These are phyloP conservation scores for Lepiota brunneoincarnata DNA, from an alignment of 768 basidiomycete species.

Conservation along the genomic window DNA sequence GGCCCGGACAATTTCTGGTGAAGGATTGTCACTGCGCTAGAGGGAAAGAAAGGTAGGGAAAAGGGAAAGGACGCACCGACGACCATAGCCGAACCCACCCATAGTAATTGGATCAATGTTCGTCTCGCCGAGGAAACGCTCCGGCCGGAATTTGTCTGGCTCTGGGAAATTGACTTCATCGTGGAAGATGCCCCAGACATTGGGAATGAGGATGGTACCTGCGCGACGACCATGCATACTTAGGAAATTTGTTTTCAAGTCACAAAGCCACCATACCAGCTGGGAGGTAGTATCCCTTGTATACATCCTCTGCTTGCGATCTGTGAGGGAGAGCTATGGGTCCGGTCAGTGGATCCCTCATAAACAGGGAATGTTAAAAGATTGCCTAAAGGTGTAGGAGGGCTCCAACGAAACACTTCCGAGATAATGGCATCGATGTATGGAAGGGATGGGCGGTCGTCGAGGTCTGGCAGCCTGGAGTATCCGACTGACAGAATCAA, in stretches of 20 bases:
- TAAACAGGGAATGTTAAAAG: background rate
- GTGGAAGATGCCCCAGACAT: constrained; percentile 42
- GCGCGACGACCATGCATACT: background rate
- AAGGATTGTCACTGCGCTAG: background rate
- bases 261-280: constrained; percentile 13
- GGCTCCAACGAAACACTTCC: constrained; percentile 42
- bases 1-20: constrained; percentile 32
- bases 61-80: constrained; percentile 20
- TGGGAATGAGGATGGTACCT: constrained; percentile 26
- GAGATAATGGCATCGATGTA: constrained; percentile 38
- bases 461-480: constrained; percentile 18
- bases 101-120: constrained; percentile 17
- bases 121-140: constrained; percentile 42
- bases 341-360: background rate
- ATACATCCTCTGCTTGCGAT: constrained; percentile 29
- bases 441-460: constrained; percentile 13
- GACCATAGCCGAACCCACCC: constrained; percentile 32
- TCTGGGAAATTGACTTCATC: constrained; percentile 50
- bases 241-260: background rate
- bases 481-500: constrained; percentile 37
- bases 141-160: constrained; percentile 51
- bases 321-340: constrained; percentile 31
- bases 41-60: background rate
- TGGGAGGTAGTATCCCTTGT: constrained; percentile 24
- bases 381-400: constrained; percentile 33